Conservation (phyloP, 495 filamentous ascomycete species). For the Copromyces sp. region DNA sequence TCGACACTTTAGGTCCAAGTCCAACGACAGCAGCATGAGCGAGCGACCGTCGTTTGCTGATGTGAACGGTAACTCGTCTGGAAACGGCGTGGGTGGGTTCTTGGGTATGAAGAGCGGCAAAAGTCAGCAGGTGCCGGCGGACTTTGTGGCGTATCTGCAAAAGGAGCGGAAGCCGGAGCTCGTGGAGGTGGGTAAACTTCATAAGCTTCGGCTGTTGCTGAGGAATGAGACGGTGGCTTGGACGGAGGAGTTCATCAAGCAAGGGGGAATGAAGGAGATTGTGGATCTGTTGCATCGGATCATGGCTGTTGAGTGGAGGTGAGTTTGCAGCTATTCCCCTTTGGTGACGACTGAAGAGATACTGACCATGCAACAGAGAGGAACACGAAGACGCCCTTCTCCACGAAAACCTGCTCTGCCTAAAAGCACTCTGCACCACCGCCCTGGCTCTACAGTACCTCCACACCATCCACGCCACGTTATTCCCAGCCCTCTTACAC, state of each 20-base stretch:
- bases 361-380: conserved; percentile 45
- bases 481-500: conserved; percentile 78
- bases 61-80: neutral
- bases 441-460: conserved; percentile 72
- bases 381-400: conserved; percentile 92
- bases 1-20: conserved; percentile 42
- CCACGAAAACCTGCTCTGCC: conserved; percentile 84
- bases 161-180: conserved; percentile 68
- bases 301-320: conserved; percentile 95
- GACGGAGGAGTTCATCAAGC: conserved; percentile 82
- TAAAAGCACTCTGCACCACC: conserved; percentile 92
- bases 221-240: conserved; percentile 91
- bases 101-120: conserved; percentile 24
- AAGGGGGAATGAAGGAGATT: conserved; percentile 88
- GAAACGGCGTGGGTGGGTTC: neutral
- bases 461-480: conserved; percentile 60
- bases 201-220: conserved; percentile 82
- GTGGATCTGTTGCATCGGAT: conserved; percentile 77
- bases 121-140: conserved; percentile 51
- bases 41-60: conserved; percentile 34
- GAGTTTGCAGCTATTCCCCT: conserved; percentile 24
- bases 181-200: conserved; percentile 85
- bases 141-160: conserved; percentile 72
- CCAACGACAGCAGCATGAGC: conserved; percentile 39
- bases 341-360: neutral